Base-by-base conservation (phyloP, 257 asterid genomes). In the Solanum appendiculatum region DNA sequence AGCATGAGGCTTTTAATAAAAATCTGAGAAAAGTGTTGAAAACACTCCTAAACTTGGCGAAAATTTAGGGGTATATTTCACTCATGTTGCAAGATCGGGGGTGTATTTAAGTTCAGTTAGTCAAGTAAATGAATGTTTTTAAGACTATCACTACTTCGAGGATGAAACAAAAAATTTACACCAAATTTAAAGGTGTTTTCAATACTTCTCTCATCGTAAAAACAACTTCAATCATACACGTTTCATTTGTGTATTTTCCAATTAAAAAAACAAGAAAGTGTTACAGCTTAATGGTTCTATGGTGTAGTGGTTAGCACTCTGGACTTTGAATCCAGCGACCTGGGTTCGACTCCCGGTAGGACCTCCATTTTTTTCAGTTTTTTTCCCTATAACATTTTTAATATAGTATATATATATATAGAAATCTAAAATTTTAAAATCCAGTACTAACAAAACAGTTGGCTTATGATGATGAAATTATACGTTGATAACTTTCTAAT, bases 301-400 rank as follows among this genome's bases (percentile, higher is more conserved):
- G 98, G 98, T 94, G 98, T 96, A 94, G 98, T 95, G 98, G 98
- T 95, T 95, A 96, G 98, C 98, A 94, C 99, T 96, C 98, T 94
- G 98, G 98, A 94, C 98, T 95, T 95, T 96, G 98, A 96, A 96
- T 95, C 98, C 98, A 94, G 97, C 96, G 96, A 96, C 98, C 97
- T 94, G 98, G 99, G 99, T 95, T 96, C 95, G 98, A 94, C 96
- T 95, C 98, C 98, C 97, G 98, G 98, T 95, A 86, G 98, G 98
- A 95, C 98, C 99, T 94, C 6, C 0, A 2, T 16, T 21, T 39
- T 2, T 69, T 11, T 3, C 23, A 29, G 33, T 36, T 36, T 20
- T 10, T 36, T 21, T 15, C 5, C 11, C 12, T 14, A 13, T 66
- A 14, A 33, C 39, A 9, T 31, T 69, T 69, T 69, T 5, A 27